Base-by-base conservation (phyloP, 768 basidiomycete species). In the Mycena kentingensis region DNA sequence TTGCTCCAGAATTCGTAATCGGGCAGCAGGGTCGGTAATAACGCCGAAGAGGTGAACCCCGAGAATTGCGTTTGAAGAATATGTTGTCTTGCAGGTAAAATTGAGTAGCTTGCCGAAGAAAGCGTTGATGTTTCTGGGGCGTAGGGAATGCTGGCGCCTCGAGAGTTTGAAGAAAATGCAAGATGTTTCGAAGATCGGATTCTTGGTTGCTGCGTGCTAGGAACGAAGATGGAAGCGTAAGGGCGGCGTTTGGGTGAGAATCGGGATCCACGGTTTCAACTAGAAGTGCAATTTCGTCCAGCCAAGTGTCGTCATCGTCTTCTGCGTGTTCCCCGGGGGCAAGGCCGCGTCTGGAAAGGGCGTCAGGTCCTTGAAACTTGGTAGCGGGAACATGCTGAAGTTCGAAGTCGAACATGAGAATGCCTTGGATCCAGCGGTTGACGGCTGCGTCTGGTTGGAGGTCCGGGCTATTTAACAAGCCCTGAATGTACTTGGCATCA, bases 361-460 rank as follows among this genome's bases (percentile, higher is more conserved):
- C 74, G 65, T 77, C 77, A 3, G 75, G 69, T 13, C 67, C 74
- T 50, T 48, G 46, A 41, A 70, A 68, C 8, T 54, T 60, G 0
- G 52, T 51, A 7, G 60, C 76, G 3, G 73, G 72, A 0, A 77
- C 64, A 51, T 77, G 75, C 3, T 57, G 28, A 1, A 78, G 48
- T 27, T 54, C 55, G 43, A 78, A 77, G 42, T 69, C 44, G 37
- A 72, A 77, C 22, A 70, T 38, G 5, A 72, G 47, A 15, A 76
- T 75, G 15, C 61, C 67, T 42, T 62, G 55, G 29, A 77, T 73
- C 77, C 76, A 77, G n/a, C 65, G n/a, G n/a, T n/a, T n/a, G n/a
- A n/a, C n/a, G n/a, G n/a, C n/a, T n/a, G n/a, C n/a, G n/a, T n/a
- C n/a, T 43, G 49, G 76, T 77, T 3, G 75, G 69, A 0, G 73